These are phyloP conservation scores for Mallotus japonicus DNA, from an alignment of 441 rosid genomes.

Conservation along the genomic window DNA sequence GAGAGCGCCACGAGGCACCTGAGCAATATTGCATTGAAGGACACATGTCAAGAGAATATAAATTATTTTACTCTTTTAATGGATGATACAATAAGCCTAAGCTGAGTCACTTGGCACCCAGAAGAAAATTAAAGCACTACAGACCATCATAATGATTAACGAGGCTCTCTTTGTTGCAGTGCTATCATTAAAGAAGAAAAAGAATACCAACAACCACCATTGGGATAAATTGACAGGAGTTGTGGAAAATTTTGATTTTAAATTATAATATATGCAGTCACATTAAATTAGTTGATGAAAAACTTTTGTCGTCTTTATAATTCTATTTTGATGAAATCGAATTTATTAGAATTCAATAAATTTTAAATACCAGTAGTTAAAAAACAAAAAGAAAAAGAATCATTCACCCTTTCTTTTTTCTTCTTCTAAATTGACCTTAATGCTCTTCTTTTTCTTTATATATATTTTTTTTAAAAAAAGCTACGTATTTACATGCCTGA, in stretches of 20 bases:
- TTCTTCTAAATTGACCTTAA: neutral
- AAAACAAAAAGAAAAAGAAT: neutral
- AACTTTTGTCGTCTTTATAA: too few relatives aligned
- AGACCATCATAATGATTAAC: conserved; percentile 9
- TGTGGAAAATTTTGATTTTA: too few relatives aligned
- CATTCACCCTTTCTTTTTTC: neutral
- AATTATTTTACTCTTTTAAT: neutral
- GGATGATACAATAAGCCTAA: neutral
- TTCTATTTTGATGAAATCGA: too few relatives aligned
- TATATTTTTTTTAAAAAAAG: too few relatives aligned
- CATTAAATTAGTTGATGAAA: too few relatives aligned
- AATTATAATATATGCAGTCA: too few relatives aligned
- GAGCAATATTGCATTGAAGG: neutral
- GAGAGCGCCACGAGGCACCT: too few relatives aligned
- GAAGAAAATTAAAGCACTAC: neutral
- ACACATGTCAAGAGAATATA: neutral
- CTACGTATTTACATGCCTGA: too few relatives aligned
- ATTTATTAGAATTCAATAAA: too few relatives aligned
- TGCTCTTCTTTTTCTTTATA: neutral
- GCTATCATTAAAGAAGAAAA: conserved; percentile 13
- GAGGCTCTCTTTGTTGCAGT: neutral
- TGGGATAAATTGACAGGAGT: too few relatives aligned
- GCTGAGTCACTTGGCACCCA: neutral
- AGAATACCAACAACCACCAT: too few relatives aligned
- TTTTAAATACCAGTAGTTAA: too few relatives aligned